Percentiles rank a stretch among this genome's conserved stretches.
Evolutionary conservation across 805 yeast species (phyloP).

Genomic region (Grigorovia yakushimaensis): DNA sequence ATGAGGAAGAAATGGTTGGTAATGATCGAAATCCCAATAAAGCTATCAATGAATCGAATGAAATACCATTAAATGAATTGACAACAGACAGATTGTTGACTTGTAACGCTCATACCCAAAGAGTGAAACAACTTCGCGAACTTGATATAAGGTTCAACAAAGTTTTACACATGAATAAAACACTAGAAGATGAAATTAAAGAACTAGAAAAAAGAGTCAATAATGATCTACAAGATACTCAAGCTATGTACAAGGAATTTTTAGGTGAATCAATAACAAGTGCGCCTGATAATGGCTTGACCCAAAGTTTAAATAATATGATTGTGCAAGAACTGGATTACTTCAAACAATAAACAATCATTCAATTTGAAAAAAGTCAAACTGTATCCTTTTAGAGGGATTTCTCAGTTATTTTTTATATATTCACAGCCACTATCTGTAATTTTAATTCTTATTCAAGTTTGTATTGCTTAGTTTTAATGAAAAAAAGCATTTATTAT

Average conservation of each 20-base stretch:
- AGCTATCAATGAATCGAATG: background rate
- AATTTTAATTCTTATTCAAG: too few relatives aligned
- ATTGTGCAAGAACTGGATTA: constrained; percentile 16
- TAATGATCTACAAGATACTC: constrained; percentile 16
- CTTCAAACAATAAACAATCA: background rate
- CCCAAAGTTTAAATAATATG: constrained; percentile 23
- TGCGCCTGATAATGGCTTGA: constrained; percentile 15
- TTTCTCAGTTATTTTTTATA: constrained; percentile 30
- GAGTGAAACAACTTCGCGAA: constrained; percentile 14
- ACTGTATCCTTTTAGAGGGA: too few relatives aligned
- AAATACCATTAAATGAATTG: constrained; percentile 15
- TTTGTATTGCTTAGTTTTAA: background rate
- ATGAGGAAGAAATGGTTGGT: too few relatives aligned
- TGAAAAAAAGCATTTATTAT: background rate
- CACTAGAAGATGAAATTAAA: constrained; percentile 17
- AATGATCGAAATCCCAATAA: too few relatives aligned
- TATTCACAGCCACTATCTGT: too few relatives aligned
- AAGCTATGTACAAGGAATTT: constrained; percentile 10
- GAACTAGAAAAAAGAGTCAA: constrained; percentile 15
- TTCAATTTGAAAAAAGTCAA: background rate
- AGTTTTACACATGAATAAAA: constrained; percentile 15
- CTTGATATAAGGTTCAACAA: constrained; percentile 16
- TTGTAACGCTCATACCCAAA: constrained; percentile 18
- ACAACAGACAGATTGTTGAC: constrained; percentile 19
- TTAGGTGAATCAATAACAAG: constrained; percentile 17